Base-by-base conservation (phyloP, 2,329 filamentous ascomycete genomes). In the Stromatinia cepivora region DNA sequence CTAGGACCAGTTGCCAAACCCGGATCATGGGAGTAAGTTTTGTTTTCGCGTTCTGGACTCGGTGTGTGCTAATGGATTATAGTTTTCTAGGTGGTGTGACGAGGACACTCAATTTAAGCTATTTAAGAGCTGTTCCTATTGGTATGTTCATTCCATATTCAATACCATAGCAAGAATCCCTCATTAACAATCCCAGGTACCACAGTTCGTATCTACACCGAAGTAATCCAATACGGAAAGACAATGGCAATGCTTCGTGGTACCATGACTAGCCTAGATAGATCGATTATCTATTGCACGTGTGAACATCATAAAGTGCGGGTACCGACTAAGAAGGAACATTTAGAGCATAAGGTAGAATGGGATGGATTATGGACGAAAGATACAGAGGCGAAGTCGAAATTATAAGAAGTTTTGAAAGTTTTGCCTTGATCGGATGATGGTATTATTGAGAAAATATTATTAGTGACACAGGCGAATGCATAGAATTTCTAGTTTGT, bases 231-330 rank as follows among this genome's bases (percentile, higher is more conserved):
- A 59, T 79, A 81, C 22, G 84, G 84, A 15, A 80, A 79, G 71
- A 84, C 82, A 25, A 85, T 85, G 83, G 82, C 84, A 9, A 80
- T 85, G 78, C 82, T 85, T 53, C 78, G 81, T 11, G 84, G 82
- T 4, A 79, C 79, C 53, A 85, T 86, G 81, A 82, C 79, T 7
- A 83, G 80, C 65, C 74, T 81, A 22, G 83, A 86, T 73, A 82
- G 83, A 0, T 82, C 81, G 71, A 80, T 76, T 0, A 79, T 81
- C 8, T 85, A 83, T 72, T 83, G 81, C 66, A 84, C 83, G 0
- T 83, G 79, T 48, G 84, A 86, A 74, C 83, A 86, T 71, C 84
- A 86, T 75, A 86, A 86, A 71, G 83, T 85, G 15, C 80, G 81
- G 64, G 76, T 81, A 7, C 80, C 82, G 15, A 81, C 81, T 34